These are phyloP conservation scores for Colletotrichum magnum DNA, from an alignment of 2,329 filamentous ascomycete genomes.

Conservation along the genomic window DNA sequence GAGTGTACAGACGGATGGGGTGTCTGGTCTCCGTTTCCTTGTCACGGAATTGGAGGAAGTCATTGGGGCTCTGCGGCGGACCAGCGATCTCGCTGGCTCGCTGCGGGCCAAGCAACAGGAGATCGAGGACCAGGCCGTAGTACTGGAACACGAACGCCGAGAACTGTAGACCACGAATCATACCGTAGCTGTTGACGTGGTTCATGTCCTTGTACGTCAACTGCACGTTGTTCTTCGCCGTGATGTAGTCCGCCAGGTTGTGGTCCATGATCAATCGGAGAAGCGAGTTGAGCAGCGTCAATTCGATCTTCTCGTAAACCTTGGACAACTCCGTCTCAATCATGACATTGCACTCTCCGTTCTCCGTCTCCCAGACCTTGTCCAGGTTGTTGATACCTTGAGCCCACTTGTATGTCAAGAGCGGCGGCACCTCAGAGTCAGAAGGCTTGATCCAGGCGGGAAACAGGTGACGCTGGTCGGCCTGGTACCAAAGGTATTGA, in stretches of 20 bases:
- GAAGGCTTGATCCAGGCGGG: constrained; percentile 99
- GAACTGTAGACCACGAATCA: constrained; percentile 98
- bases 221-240: constrained; percentile 99
- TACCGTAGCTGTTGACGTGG: constrained; percentile 97
- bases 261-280: constrained; percentile 98
- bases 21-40: constrained; percentile 92
- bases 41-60: constrained; percentile 97
- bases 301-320: constrained; percentile 98
- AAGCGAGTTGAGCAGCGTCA: constrained; percentile 94
- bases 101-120: constrained; percentile 91
- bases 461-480: constrained; percentile 96
- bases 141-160: constrained; percentile 99
- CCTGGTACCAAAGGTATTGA: constrained; percentile 99
- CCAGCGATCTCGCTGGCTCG: constrained; percentile 98
- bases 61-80: constrained; percentile 92
- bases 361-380: constrained; percentile 92
- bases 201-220: constrained; percentile 99
- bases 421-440: constrained; percentile 94
- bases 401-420: constrained; percentile 98
- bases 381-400: constrained; percentile 99
- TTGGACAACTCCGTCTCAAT: constrained; percentile 99
- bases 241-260: constrained; percentile 99
- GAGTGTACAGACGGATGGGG: constrained; percentile 96
- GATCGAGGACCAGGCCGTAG: constrained; percentile 95
- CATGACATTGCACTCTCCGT: constrained; percentile 98